These are phyloP conservation scores for Hypomontagnella submonticulosa DNA, from an alignment of 495 filamentous ascomycete species.

Conservation along the genomic window DNA sequence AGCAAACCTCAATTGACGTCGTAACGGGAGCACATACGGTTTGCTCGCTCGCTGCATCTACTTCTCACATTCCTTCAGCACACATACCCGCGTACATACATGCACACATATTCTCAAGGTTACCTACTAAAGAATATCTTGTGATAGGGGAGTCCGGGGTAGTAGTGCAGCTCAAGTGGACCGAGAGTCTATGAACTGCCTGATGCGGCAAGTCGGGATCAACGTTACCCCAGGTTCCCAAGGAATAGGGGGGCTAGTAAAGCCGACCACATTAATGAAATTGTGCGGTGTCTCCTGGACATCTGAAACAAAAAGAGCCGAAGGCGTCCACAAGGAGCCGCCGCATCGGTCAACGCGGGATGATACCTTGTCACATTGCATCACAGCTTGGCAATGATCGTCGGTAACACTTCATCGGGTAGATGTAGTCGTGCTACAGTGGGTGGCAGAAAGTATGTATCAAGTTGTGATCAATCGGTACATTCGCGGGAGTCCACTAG, in stretches of 20 bases:
- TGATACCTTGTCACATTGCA: conserved; percentile 26
- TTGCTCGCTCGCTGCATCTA: background rate
- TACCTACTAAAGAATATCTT: background rate
- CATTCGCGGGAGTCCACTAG: too few relatives aligned
- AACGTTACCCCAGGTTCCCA: conserved; percentile 44
- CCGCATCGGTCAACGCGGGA: conserved; percentile 24
- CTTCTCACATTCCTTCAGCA: background rate
- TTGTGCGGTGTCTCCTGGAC: conserved; percentile 1
- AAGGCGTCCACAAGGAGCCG: conserved; percentile 21
- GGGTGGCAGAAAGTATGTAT: too few relatives aligned
- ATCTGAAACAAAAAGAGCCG: conserved; percentile 38
- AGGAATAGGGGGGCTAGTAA: conserved; percentile 12
- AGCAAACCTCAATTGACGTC: background rate
- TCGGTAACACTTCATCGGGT: conserved; percentile 37
- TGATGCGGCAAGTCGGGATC: conserved; percentile 34
- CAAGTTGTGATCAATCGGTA: too few relatives aligned
- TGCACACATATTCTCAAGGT: too few relatives aligned
- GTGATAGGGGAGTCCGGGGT: conserved; percentile 15
- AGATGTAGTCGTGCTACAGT: conserved; percentile 13
- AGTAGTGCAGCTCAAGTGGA: conserved; percentile 24
- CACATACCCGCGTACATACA: too few relatives aligned
- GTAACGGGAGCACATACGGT: background rate
- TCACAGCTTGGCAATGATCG: conserved; percentile 32
- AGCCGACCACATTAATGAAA: conserved; percentile 17
- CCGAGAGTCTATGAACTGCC: conserved; percentile 28